These are phyloP conservation scores for Magnolia officinalis DNA, from an alignment of 164 flowering plant genomes.

Conservation along the genomic window DNA sequence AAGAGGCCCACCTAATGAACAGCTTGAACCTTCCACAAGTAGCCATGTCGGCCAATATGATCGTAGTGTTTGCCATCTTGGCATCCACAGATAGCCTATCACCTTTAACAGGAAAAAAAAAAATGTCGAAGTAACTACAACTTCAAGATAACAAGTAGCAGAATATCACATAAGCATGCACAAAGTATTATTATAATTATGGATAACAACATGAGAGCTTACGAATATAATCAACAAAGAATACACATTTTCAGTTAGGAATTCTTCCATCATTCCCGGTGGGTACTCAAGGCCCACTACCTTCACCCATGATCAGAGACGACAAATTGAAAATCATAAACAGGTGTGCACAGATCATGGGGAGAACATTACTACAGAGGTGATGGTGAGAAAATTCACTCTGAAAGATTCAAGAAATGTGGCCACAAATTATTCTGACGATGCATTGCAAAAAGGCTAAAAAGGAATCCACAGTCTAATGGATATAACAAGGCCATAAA, in stretches of 20 bases:
- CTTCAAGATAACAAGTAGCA: neutral
- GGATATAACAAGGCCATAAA: neutral
- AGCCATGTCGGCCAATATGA: no score
- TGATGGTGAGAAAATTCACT: neutral
- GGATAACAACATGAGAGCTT: neutral
- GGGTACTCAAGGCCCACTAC: constrained; percentile 25
- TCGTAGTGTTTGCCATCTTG: no score
- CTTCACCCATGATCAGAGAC: constrained; percentile 45
- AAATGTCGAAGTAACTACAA: no score
- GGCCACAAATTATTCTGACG: constrained; percentile 23
- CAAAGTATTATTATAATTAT: no score
- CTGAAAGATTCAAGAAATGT: neutral
- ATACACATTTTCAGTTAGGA: neutral
- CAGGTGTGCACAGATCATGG: neutral
- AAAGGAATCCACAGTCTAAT: neutral
- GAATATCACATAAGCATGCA: neutral
- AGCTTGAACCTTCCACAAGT: no score
- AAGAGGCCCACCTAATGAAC: no score
- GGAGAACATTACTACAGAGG: neutral
- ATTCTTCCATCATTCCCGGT: neutral
- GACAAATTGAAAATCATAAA: neutral
- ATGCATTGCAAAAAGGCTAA: neutral
- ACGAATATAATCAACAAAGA: neutral
- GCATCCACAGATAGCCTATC: no score
- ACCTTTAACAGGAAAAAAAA: no score